Conservation (phyloP, 371 early-diverging fungal genomes). For the Batrachochytrium dendrobatidis region DNA sequence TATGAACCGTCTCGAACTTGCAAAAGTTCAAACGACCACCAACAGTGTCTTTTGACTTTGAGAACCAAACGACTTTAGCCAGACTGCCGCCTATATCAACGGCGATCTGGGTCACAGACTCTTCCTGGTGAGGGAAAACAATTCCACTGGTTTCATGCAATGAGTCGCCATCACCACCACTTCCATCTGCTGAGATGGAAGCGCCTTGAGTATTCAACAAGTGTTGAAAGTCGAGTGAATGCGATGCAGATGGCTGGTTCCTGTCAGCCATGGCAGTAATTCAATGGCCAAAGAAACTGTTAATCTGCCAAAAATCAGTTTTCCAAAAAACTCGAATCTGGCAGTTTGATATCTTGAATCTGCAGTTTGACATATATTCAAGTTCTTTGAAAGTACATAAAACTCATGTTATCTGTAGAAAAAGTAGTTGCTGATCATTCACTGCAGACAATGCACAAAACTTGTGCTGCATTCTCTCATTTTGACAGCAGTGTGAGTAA, state of each 20-base stretch:
- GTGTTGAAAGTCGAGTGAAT: neutral
- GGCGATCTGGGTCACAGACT: slow-evolving; percentile 83
- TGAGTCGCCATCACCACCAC: neutral
- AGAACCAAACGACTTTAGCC: slow-evolving; percentile 89
- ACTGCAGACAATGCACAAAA: no score
- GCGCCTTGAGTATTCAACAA: neutral
- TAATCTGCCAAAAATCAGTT: neutral
- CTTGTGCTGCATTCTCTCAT: no score
- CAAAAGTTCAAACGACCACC: slow-evolving; percentile 90
- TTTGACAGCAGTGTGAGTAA: no score
- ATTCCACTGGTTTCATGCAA: slow-evolving; percentile 48
- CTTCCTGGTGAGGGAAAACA: slow-evolving; percentile 77
- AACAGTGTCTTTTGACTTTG: slow-evolving; percentile 31
- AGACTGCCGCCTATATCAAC: slow-evolving; percentile 90
- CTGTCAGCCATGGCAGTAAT: neutral
- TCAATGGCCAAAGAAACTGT: neutral
- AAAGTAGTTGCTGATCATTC: no score
- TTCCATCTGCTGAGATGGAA: neutral
- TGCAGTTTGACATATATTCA: no score
- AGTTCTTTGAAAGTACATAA: neutral
- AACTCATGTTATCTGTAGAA: neutral
- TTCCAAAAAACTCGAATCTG: neutral
- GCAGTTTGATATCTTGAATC: no score
- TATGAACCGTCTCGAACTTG: slow-evolving; percentile 88
- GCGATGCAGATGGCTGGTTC: neutral